Evolutionary conservation across 2,329 filamentous ascomycete genomes (phyloP), one percentile per base, ranked within the genome.

Genomic region (Sclerotinia sclerotiorum): DNA sequence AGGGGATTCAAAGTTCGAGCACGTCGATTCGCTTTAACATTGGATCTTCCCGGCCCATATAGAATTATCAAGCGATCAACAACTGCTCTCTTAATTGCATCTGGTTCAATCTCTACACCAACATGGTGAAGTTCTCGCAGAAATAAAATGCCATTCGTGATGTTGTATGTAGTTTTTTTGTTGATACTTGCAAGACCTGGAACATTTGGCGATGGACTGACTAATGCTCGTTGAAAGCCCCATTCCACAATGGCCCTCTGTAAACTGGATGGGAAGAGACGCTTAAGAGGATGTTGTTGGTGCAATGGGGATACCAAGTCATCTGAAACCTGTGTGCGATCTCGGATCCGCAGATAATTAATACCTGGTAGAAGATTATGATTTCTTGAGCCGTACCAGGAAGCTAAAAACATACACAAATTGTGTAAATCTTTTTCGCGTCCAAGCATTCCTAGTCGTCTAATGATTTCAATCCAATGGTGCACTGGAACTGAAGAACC

Each of bases 391-490:
- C 71, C 68, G 49, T 84, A 84, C 67, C 78, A 78, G 13, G 74
- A 74, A 8, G 81, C 79, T 4, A 90, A 80, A 60, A 72, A 75
- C 7, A 84, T 82, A 85, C 55, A 84, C 72, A 88, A 78, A 29
- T 81, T 80, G 69, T 81, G 80, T 8, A 89, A 78, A 44, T 85
- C 83, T 19, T 81, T 74, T 73, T 86, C 82, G 21, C 82, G 80
- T 10, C 82, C 79, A 11, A 79, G 76, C 84, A 87, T 88, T 5
- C 87, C 88, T 57, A 86, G 82, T 39, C 87, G 82, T 57, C 84
- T 84, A 54, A 90, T 74, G 13, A 88, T 79, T 74, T 89, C 86
- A 58, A 79, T 77, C 88, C 88, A 90, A 21, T 79, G 74, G 35
- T 71, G 77, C 3, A 80, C 77, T 29, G 78, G 79, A 32, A 85